phyloP scores from a whole-genome alignment of 2,329 filamentous ascomycete species.

The Colletotrichum tropicale region DNA sequence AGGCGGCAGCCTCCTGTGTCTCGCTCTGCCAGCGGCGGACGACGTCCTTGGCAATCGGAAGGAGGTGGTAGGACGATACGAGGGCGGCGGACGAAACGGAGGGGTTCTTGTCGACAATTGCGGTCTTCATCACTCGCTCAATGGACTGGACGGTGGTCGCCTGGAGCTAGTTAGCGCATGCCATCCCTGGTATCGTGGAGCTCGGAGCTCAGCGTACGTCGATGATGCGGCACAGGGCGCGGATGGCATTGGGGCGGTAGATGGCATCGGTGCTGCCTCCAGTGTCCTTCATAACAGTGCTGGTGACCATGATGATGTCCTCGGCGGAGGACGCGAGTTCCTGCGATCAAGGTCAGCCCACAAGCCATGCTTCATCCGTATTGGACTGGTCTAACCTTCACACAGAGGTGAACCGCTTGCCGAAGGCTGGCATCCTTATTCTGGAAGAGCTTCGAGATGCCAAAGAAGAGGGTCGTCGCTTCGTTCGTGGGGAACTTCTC shows the following conservation, averaged over 20 bases:
- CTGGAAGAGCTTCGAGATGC: conserved; percentile 98
- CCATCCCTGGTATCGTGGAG: background rate
- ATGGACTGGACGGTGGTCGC: conserved; percentile 96
- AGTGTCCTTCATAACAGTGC: conserved; percentile 99
- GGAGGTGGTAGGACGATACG: conserved; percentile 95
- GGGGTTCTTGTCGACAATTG: conserved; percentile 98
- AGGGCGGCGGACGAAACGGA: conserved; percentile 96
- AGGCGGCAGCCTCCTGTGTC: conserved; percentile 93
- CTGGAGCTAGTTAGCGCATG: conserved; percentile 44
- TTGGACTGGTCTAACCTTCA: conserved; percentile 43
- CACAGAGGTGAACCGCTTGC: conserved; percentile 90
- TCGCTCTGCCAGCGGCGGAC: conserved; percentile 98
- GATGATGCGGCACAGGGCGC: conserved; percentile 94
- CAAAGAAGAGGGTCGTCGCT: conserved; percentile 97
- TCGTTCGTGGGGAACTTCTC: conserved; percentile 97
- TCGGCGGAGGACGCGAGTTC: conserved; percentile 94
- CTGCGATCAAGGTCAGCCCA: background rate
- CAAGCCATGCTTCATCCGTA: background rate
- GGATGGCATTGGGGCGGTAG: conserved; percentile 94
- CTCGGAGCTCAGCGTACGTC: conserved; percentile 65
- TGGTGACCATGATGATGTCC: conserved; percentile 99
- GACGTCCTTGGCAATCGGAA: conserved; percentile 94
- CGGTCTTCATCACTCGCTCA: conserved; percentile 97
- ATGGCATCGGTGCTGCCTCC: conserved; percentile 93
- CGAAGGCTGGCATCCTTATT: conserved; percentile 98